Percentiles rank a stretch among this genome's conserved stretches.
These are phyloP conservation scores for Pharus latifolius DNA, from an alignment of 176 grass and related monocot species.

Conservation along the genomic window DNA sequence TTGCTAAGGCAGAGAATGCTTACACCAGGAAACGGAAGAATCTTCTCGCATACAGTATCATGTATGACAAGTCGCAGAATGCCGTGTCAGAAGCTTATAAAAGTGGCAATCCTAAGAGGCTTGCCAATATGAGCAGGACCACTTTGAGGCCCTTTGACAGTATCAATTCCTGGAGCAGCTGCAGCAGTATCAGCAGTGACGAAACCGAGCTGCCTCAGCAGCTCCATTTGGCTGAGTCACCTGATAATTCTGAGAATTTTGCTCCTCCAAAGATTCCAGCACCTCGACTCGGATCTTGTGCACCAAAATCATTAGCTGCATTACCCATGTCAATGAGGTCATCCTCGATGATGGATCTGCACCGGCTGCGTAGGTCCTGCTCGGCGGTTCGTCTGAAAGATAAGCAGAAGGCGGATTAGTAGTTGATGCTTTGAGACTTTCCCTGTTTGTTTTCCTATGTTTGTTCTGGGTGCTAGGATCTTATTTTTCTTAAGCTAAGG, in stretches of 20 bases:
- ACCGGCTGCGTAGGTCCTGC: neutral
- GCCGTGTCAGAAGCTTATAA: neutral
- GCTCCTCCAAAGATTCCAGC: neutral
- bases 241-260: neutral
- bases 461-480: neutral
- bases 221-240: neutral
- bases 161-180: constrained; percentile 18
- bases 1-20: constrained; percentile 45
- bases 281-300: neutral
- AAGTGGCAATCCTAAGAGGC: constrained; percentile 6
- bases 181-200: constrained; percentile 15
- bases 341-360: constrained; percentile 15
- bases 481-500: neutral
- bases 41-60: constrained; percentile 38
- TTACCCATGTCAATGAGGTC: neutral
- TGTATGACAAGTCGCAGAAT: constrained; percentile 4
- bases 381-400: neutral
- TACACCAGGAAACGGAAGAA: constrained; percentile 56
- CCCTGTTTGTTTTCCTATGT: neutral
- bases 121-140: neutral
- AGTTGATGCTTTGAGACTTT: neutral
- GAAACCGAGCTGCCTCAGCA: neutral
- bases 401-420: neutral
- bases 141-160: neutral
- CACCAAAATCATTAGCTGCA: neutral